A percentile compares a stretch with the other conserved stretches of the same genome.
Conservation (phyloP, 106 monocot genomes). For the Acorus gramineus region DNA sequence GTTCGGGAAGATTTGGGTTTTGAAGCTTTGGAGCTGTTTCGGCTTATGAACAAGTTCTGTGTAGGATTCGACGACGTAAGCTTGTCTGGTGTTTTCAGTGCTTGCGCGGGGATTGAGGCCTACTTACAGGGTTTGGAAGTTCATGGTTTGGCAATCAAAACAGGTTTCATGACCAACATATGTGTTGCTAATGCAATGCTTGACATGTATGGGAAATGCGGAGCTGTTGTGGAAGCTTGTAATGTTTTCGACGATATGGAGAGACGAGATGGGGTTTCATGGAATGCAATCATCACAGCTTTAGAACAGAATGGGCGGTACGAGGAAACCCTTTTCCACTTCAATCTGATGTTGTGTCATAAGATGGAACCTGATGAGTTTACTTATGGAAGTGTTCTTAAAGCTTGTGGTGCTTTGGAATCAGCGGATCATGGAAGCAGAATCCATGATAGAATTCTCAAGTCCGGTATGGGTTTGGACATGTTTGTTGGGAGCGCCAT, state of each 20-base stretch:
- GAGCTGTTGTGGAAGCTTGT: constrained; percentile 35
- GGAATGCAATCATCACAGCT: constrained; percentile 76
- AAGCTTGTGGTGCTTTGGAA: constrained; percentile 61
- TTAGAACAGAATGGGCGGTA: constrained; percentile 67
- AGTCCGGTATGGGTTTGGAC: constrained; percentile 52
- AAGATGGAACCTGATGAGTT: constrained; percentile 77
- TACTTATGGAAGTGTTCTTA: constrained; percentile 90
- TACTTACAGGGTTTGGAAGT: constrained; percentile 50
- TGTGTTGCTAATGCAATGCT: constrained; percentile 64
- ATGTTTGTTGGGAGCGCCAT: constrained; percentile 62
- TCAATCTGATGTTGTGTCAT: constrained; percentile 44
- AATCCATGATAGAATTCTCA: constrained; percentile 64
- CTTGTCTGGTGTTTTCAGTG: constrained; percentile 69
- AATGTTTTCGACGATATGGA: constrained; percentile 47
- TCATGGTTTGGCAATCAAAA: constrained; percentile 64
- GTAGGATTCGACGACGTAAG: constrained; percentile 50
- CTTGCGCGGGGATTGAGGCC: constrained; percentile 59
- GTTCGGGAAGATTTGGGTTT: constrained; percentile 26
- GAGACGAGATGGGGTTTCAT: constrained; percentile 58
- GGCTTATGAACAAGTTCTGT: constrained; percentile 36
- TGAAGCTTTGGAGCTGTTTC: constrained; percentile 54
- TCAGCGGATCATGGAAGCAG: constrained; percentile 39
- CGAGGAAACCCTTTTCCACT: constrained; percentile 53
- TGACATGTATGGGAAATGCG: constrained; percentile 94
- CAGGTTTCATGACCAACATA: constrained; percentile 23